Evolutionary conservation across 768 basidiomycete species (phyloP), one percentile per base, ranked within the genome.

Genomic region (Lentinula sp.): DNA sequence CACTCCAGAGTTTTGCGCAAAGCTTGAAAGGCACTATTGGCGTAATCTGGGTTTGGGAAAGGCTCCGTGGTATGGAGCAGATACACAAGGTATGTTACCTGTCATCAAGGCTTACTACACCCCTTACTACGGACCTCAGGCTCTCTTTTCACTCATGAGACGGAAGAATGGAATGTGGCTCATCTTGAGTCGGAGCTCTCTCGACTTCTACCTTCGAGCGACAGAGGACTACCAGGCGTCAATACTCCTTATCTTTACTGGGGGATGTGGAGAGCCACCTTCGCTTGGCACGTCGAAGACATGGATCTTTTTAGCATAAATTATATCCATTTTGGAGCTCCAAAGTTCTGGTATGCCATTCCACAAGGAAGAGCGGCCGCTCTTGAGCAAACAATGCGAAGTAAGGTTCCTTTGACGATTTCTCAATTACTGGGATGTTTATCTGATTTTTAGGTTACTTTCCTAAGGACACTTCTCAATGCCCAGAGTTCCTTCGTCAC

Each of bases 221-320:
- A 79, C 42, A 83, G 87, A 57, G 84, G 87, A 43, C 77, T 99
- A 32, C 95, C 96, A 0, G 97, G 97, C 8, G 97, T 99, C 52
- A 98, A 98, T 69, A 89, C 94, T 2, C 96, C 96, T 0, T 98
- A 98, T 71, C 83, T 98, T 2, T 98, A 98, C 73, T 98, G 95
- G 71, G 97, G 97, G 64, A 98, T 98, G 95, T 99, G 97, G 97
- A 81, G 95, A 55, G 96, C 96, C 23, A 94, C 94, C 0, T 98
- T 98, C 73, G 93, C 95, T 0, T 99, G 97, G 96, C 97, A 99
- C 67, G 97, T 99, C 52, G 97, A 99, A 73, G 97, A 99, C 73
- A 97, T 98, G 92, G 97, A 99, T 69, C 81, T 99, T 1, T 98
- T 96, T 74, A 95, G 93, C 60, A 98, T 99, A 76, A 99, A 99